Evolutionary conservation across 1,284 basidiomycete genomes (phyloP).

Genomic region (Sporisorium iseilematis-ciliati): DNA sequence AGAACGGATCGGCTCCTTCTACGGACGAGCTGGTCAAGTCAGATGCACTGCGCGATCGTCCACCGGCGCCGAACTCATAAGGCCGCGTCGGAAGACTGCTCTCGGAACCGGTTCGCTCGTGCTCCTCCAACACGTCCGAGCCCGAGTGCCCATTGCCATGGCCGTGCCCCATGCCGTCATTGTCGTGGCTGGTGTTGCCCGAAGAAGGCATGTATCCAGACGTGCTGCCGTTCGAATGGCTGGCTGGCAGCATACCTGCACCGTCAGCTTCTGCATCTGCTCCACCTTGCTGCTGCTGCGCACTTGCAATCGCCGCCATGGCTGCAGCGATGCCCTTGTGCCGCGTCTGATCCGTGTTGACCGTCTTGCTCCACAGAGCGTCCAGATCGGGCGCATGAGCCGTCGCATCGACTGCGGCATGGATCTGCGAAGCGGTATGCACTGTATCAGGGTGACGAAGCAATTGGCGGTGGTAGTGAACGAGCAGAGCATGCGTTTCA

Average conservation of each 20-base stretch:
- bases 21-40: conserved; percentile 43
- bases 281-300: conserved; percentile 3
- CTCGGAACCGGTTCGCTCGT: conserved; percentile 37
- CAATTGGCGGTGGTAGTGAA: conserved; percentile 49
- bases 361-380: conserved; percentile 58
- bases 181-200: conserved; percentile 41
- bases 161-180: conserved; percentile 14
- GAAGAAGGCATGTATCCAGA: conserved; percentile 13
- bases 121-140: conserved; percentile 11
- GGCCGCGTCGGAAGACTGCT: conserved; percentile 32
- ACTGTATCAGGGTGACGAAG: conserved; percentile 50
- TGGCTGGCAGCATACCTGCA: conserved; percentile 8
- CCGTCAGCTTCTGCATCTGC: conserved; percentile 5
- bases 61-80: conserved; percentile 12
- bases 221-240: conserved; percentile 25
- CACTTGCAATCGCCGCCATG: conserved; percentile 4
- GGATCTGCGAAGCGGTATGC: conserved; percentile 52
- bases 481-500: conserved; percentile 51
- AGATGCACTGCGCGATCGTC: conserved; percentile 44
- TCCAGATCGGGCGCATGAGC: conserved; percentile 53
- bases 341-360: conserved; percentile 51
- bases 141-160: not conserved
- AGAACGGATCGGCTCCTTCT: conserved; percentile 12
- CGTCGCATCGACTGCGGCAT: conserved; percentile 45
- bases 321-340: conserved; percentile 16